These are phyloP conservation scores for Brettanomyces nanus DNA, from an alignment of 805 yeast genomes.

Conservation along the genomic window DNA sequence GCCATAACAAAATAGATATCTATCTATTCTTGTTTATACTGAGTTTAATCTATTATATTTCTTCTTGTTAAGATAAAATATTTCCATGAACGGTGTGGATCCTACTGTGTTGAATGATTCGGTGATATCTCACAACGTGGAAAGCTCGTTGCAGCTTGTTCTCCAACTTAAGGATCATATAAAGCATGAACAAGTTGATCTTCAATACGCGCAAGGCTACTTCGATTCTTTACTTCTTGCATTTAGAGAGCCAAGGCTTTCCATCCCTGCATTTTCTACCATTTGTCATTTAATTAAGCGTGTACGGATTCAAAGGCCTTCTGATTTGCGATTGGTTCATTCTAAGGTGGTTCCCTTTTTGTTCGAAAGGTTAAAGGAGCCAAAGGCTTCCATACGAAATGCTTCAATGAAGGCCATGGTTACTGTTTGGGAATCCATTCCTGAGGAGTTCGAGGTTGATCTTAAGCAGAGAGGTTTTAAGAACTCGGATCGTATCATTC, in stretches of 20 bases:
- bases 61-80: no score
- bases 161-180: slow-evolving; percentile 41
- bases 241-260: slow-evolving; percentile 29
- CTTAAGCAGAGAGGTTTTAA: slow-evolving; percentile 37
- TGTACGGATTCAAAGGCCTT: slow-evolving; percentile 47
- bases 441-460: slow-evolving; percentile 36
- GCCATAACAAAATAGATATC: no score
- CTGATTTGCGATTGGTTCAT: slow-evolving; percentile 33
- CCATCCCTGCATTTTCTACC: slow-evolving; percentile 42
- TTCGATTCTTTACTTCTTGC: slow-evolving; percentile 42
- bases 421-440: slow-evolving; percentile 47
- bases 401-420: slow-evolving; percentile 45
- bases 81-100: slow-evolving; percentile 14
- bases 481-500: slow-evolving; percentile 29
- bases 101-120: slow-evolving; percentile 21
- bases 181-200: slow-evolving; percentile 45
- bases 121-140: slow-evolving; percentile 14
- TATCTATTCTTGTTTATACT: no score
- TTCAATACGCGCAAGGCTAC: slow-evolving; percentile 40
- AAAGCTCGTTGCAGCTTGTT: slow-evolving; percentile 18
- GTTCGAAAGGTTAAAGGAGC: slow-evolving; percentile 37
- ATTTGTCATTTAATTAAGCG: slow-evolving; percentile 50
- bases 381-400: slow-evolving; percentile 27
- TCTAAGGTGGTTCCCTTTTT: slow-evolving; percentile 43
- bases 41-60: no score